Evolutionary conservation across 1,284 basidiomycete genomes (phyloP), one percentile per base, ranked within the genome.

Genomic region (Takashimella koratensis): DNA sequence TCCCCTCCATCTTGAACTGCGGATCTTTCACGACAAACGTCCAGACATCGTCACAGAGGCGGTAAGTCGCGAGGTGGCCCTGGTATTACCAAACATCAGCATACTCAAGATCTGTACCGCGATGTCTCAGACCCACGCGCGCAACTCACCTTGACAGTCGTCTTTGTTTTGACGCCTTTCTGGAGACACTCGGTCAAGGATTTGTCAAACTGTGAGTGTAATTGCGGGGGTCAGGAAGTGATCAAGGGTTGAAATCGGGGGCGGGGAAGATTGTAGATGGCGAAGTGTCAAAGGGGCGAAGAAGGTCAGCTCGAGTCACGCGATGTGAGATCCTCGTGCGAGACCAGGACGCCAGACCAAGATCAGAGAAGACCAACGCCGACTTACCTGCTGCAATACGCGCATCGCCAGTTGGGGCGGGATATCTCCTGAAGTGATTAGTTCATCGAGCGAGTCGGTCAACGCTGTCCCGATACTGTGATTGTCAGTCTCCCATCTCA

Each of bases 391-490:
- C 73, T 90, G 90, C 53, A 98, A 78, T 6, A 98, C 92, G 73
- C 95, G 90, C 88, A 98, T 93, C 12, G 95, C 95, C 58, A 98
- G 78, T 77, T 98, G 94, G 2, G 96, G 95, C 20, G 94, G 96
- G 66, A 98, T 98, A 54, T 91, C 87, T 2, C 95, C 95, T 64
- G 88, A 90, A 49, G 94, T 96, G 70, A 98, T 98, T 58, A 98
- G 84, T 79, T 98, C 95, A 78, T 98, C 95, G 65, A 98, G 84
- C 60, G 95, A 93, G 80, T 98, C 95, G n/a, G 95, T 97, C 52
- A 98, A 82, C 45, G 95, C 92, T 81, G 94, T 91, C 42, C 95
- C 95, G 76, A 98, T 91, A 63, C 95, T 98, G 67, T 4, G 16
- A 4, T 16, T 8, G n/a, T n/a, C n/a, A n/a, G n/a, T n/a, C n/a